A percentile compares a stretch with the other conserved stretches of the same genome.
Evolutionary conservation across 108 stramenopile genomes (phyloP).

Genomic region (Skeletonema grethae): DNA sequence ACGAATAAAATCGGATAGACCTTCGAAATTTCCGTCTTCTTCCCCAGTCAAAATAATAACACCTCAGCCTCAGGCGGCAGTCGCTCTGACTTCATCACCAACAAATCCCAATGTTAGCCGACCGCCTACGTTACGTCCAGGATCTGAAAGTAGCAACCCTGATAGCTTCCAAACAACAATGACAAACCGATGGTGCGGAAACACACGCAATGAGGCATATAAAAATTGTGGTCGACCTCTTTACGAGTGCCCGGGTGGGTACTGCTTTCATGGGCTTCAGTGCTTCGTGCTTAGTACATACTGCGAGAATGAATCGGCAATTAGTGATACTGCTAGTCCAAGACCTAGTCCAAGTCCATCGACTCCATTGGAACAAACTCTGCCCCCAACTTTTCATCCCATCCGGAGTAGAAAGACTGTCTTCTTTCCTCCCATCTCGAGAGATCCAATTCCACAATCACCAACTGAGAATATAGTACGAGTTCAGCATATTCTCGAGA

Average conservation of each 20-base stretch:
- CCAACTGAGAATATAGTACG: slow-evolving; percentile 5
- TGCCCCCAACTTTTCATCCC: background rate
- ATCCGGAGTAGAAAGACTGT: background rate
- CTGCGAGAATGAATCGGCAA: background rate
- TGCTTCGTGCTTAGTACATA: background rate
- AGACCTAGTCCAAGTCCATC: background rate
- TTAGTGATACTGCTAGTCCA: background rate
- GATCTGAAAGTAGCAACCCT: background rate
- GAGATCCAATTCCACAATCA: background rate
- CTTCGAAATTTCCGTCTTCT: background rate
- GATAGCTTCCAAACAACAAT: background rate
- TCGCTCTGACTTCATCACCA: background rate
- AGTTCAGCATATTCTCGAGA: slow-evolving; percentile 1
- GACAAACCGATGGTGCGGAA: background rate
- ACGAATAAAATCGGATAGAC: background rate
- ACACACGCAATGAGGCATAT: background rate
- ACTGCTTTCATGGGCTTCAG: background rate
- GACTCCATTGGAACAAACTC: background rate
- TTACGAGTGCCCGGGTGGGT: background rate
- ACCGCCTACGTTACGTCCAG: background rate
- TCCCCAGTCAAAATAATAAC: background rate
- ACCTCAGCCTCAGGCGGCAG: background rate
- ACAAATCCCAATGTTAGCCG: background rate
- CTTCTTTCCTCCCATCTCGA: slow-evolving; percentile 3
- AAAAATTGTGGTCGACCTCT: background rate